Conservation (phyloP, 305 asterid species). For the Rubia balearica region DNA sequence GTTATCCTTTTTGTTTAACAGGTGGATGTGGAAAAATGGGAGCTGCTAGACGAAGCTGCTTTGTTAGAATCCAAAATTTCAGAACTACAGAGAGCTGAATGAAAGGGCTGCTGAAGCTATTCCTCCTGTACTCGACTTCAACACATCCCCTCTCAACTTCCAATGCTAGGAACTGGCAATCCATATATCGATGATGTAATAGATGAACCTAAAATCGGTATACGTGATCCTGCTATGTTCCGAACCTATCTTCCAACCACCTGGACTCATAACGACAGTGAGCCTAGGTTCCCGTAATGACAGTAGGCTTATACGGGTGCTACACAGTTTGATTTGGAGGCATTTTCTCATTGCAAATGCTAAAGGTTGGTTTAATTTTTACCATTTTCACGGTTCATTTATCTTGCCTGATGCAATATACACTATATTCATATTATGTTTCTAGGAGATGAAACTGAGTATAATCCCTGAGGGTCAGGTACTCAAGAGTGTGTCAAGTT, state of each 20-base stretch:
- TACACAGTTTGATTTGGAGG: no score
- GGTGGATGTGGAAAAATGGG: slow-evolving; percentile 45
- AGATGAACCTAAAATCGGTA: slow-evolving; percentile 29
- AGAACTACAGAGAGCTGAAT: slow-evolving; percentile 34
- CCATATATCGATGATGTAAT: slow-evolving; percentile 29
- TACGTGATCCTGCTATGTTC: slow-evolving; percentile 32
- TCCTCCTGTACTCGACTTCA: slow-evolving; percentile 42
- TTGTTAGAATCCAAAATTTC: slow-evolving; percentile 37
- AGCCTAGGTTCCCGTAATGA: slow-evolving; percentile 41
- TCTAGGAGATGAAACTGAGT: no score
- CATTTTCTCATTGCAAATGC: no score
- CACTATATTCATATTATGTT: no score
- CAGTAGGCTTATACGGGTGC: no score
- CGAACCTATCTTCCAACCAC: slow-evolving; percentile 20
- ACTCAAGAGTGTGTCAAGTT: no score
- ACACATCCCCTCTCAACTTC: slow-evolving; percentile 29
- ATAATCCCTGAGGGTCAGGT: no score
- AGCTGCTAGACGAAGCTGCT: slow-evolving; percentile 46
- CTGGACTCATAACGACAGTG: slow-evolving; percentile 23
- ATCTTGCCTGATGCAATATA: no score
- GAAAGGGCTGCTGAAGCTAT: slow-evolving; percentile 26
- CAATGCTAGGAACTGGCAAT: neutral
- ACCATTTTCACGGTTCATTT: no score
- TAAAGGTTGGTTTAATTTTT: no score
- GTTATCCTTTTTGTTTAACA: slow-evolving; percentile 10